phyloP scores from a whole-genome alignment of 169 alveolate genomes.

The Eimeria falciformis region DNA sequence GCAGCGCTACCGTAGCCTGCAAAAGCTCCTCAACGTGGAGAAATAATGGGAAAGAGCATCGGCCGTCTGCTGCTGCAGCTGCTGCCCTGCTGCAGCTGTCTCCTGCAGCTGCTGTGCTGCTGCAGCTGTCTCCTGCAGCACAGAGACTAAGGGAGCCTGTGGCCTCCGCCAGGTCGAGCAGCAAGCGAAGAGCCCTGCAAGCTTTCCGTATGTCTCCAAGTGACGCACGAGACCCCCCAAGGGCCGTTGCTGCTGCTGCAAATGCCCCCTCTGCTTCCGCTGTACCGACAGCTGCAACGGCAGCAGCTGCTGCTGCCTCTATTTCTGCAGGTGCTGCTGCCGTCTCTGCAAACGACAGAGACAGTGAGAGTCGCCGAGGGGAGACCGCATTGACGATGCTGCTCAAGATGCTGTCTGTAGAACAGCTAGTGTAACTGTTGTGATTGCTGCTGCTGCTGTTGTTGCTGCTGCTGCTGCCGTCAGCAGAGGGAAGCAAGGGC shows the following conservation, averaged over 20 bases:
- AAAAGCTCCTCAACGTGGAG: background rate
- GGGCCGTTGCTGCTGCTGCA: slow-evolving; percentile 55
- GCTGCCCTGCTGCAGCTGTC: background rate
- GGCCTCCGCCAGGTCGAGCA: slow-evolving; percentile 45
- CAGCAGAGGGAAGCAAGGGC: background rate
- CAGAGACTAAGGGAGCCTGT: background rate
- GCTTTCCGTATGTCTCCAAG: slow-evolving; percentile 24
- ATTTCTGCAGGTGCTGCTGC: background rate
- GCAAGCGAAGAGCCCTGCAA: slow-evolving; percentile 52
- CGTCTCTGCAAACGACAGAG: background rate
- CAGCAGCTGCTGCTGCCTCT: slow-evolving; percentile 50
- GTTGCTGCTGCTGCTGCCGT: background rate
- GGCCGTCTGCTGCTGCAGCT: background rate
- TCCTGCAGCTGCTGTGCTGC: background rate
- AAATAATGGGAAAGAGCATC: background rate
- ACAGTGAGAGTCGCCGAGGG: slow-evolving; percentile 20
- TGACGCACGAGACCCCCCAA: background rate
- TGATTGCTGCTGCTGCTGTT: background rate
- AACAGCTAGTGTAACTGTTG: slow-evolving; percentile 13
- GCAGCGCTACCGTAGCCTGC: slow-evolving; percentile 9
- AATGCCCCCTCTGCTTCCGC: slow-evolving; percentile 30
- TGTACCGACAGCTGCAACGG: slow-evolving; percentile 64
- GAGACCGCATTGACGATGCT: slow-evolving; percentile 33
- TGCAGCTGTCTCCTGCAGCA: slow-evolving; percentile 15
- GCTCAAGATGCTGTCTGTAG: slow-evolving; percentile 44